Evolutionary conservation across 176 grass and related monocot species (phyloP).

Genomic region (Pontederia paniculata): DNA sequence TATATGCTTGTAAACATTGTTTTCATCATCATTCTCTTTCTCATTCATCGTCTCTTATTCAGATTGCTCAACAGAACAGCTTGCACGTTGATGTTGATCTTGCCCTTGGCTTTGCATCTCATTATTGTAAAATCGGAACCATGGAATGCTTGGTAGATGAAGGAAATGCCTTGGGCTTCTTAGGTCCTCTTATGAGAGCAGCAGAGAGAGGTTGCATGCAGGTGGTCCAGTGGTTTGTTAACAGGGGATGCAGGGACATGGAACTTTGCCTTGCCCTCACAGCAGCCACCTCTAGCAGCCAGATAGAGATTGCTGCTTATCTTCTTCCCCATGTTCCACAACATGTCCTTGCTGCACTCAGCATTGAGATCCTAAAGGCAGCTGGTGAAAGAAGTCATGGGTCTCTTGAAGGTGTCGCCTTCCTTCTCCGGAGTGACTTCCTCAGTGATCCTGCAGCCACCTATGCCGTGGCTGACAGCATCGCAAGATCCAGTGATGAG

Average conservation of each 20-base stretch:
- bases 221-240: constrained; percentile 82
- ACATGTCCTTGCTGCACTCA: constrained; percentile 69
- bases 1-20: too few relatives aligned
- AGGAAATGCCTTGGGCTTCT: constrained; percentile 55
- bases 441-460: constrained; percentile 46
- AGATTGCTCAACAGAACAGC: constrained; percentile 94
- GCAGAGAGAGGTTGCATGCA: constrained; percentile 68
- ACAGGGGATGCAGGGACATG: constrained; percentile 78
- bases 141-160: constrained; percentile 90
- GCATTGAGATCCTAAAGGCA: constrained; percentile 83
- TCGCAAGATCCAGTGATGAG: constrained; percentile 23
- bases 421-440: constrained; percentile 64
- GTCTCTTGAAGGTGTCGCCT: constrained; percentile 62
- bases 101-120: constrained; percentile 78
- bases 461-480: constrained; percentile 48
- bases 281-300: constrained; percentile 71
- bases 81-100: constrained; percentile 95
- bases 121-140: constrained; percentile 71
- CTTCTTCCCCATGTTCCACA: constrained; percentile 72
- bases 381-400: constrained; percentile 50
- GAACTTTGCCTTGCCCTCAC: constrained; percentile 90
- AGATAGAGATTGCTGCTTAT: constrained; percentile 47
- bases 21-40: background rate
- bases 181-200: constrained; percentile 79
- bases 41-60: background rate